Evolutionary conservation across 257 asterid species (phyloP).

Genomic region (Solanum boliviense): DNA sequence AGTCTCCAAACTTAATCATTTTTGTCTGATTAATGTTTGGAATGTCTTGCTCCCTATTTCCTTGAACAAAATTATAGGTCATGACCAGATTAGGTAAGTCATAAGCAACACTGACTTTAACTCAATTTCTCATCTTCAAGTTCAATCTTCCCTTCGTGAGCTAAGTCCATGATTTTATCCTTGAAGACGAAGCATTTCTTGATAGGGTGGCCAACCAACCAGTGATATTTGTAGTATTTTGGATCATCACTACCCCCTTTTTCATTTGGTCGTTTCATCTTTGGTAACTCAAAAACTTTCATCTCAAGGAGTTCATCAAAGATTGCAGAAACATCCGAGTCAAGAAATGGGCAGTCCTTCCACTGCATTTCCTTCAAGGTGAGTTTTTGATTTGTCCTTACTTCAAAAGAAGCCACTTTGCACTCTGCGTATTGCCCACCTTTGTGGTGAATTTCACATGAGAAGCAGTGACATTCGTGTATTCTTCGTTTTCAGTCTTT

Average conservation of each 20-base stretch:
- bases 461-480: not conserved
- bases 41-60: not conserved
- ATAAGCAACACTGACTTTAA: not conserved
- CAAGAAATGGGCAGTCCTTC: not conserved
- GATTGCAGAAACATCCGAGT: not conserved
- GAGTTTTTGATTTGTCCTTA: not conserved
- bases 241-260: not conserved
- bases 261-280: not conserved
- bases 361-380: not conserved
- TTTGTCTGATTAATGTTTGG: not conserved
- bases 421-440: not conserved
- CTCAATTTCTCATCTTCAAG: not conserved
- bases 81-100: not conserved
- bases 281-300: too few species aligned
- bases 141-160: not conserved
- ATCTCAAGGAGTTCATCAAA: not conserved
- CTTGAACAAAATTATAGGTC: not conserved
- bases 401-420: not conserved
- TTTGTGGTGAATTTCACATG: not conserved
- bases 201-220: not conserved
- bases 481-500: not conserved
- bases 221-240: not conserved
- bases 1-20: not conserved
- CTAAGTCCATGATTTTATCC: not conserved
- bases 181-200: not conserved